Evolutionary conservation across 2,329 filamentous ascomycete species (phyloP).

Genomic region (Diaporthe aspalathi): DNA sequence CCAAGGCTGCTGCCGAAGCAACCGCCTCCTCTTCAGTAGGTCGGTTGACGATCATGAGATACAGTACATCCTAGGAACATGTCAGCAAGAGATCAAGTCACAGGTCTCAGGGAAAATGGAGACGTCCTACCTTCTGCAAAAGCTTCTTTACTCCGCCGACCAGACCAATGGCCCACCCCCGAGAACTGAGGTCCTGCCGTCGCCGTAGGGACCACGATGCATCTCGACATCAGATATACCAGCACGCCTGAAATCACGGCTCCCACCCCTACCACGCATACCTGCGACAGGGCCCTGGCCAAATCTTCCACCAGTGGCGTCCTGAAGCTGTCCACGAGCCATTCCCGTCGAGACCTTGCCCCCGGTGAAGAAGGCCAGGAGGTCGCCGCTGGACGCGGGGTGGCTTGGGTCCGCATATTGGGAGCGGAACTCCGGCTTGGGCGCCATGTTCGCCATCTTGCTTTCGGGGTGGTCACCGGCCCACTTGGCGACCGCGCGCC

Average conservation of each 20-base stretch:
- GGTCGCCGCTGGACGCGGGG: slow-evolving; percentile 44
- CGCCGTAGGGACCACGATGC: neutral
- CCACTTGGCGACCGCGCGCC: slow-evolving; percentile 42
- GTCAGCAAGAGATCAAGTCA: neutral
- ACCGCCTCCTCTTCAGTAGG: slow-evolving; percentile 34
- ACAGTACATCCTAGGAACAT: slow-evolving; percentile 36
- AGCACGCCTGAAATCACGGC: neutral
- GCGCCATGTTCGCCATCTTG: slow-evolving; percentile 41
- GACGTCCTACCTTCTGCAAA: slow-evolving; percentile 28
- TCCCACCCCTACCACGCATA: neutral
- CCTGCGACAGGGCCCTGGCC: neutral
- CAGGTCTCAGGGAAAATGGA: neutral
- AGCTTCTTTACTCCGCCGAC: slow-evolving; percentile 38
- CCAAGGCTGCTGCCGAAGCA: neutral
- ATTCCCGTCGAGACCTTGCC: slow-evolving; percentile 28
- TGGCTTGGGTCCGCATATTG: slow-evolving; percentile 46
- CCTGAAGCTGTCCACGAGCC: neutral
- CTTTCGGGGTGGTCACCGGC: slow-evolving; percentile 38
- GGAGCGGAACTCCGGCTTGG: slow-evolving; percentile 44
- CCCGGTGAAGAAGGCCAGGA: slow-evolving; percentile 44
- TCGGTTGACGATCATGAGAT: slow-evolving; percentile 38
- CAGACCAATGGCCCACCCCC: slow-evolving; percentile 22
- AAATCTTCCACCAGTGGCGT: neutral
- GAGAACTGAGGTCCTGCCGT: neutral
- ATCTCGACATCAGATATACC: neutral